A percentile compares a stretch with the other conserved stretches of the same genome.
Conservation (phyloP, 257 asterid genomes). For the Lycium barbarum region DNA sequence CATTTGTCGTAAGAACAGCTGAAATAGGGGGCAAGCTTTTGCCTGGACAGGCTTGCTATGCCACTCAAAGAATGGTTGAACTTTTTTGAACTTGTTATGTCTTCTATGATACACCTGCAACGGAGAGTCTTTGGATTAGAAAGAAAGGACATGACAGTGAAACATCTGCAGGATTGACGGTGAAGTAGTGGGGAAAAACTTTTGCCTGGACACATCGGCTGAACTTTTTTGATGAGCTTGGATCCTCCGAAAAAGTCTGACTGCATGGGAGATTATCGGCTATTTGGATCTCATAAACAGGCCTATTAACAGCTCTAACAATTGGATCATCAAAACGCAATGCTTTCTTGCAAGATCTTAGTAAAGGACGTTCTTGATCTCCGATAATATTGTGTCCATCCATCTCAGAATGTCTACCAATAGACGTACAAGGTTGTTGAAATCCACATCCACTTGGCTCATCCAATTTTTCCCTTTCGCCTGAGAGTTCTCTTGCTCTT, state of each 20-base stretch:
- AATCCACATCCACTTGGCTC: too few species aligned
- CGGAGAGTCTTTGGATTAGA: neutral
- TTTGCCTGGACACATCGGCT: neutral
- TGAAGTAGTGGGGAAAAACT: neutral
- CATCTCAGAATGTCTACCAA: too few species aligned
- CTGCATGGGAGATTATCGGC: neutral
- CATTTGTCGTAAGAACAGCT: neutral
- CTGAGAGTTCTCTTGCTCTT: neutral
- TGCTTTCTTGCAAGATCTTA: neutral
- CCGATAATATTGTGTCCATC: too few species aligned
- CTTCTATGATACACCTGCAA: conserved; percentile 18
- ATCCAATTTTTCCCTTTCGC: neutral
- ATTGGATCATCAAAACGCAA: neutral
- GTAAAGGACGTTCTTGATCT: neutral
- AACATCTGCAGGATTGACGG: neutral
- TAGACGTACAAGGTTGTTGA: too few species aligned
- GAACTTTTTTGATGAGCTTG: neutral
- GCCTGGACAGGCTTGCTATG: neutral
- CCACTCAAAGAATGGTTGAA: conserved; percentile 13
- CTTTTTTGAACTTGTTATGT: neutral
- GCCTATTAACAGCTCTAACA: neutral
- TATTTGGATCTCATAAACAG: neutral
- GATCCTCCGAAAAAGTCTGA: neutral
- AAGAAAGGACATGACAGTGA: neutral
- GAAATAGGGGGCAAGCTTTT: neutral